These are phyloP conservation scores for Pterothamnion heteromorphum DNA, from an alignment of 31 red algal species.

Conservation along the genomic window DNA sequence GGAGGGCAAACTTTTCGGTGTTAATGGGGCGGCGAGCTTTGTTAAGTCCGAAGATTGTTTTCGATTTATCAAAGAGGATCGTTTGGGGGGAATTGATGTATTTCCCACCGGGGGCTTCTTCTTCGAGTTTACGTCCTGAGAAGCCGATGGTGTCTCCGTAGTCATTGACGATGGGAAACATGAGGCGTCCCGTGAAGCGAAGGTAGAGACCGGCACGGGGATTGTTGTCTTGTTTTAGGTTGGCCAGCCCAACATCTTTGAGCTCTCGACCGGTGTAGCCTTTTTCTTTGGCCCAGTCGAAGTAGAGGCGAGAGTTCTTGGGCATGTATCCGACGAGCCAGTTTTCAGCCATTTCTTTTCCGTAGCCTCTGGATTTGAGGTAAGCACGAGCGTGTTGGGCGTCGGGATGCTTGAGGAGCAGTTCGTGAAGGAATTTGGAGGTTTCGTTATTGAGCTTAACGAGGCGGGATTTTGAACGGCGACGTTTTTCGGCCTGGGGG, in stretches of 20 bases:
- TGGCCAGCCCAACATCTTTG: background rate
- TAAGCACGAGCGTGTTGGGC: background rate
- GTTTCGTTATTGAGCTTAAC: background rate
- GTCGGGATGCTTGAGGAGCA: background rate
- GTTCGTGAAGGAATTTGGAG: background rate
- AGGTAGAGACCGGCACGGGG: background rate
- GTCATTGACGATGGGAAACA: slow-evolving; percentile 12
- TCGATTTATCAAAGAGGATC: background rate
- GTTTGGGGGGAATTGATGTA: slow-evolving; percentile 18
- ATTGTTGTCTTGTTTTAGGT: background rate
- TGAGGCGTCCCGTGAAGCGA: background rate
- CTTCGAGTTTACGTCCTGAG: background rate
- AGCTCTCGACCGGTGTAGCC: background rate
- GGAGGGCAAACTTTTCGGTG: background rate
- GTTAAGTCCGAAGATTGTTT: background rate
- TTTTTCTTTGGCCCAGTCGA: background rate
- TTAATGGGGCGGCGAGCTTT: background rate
- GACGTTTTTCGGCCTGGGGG: background rate
- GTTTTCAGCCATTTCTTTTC: background rate
- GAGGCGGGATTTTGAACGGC: background rate
- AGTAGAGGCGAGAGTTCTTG: background rate
- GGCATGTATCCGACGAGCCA: background rate
- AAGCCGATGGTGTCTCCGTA: background rate
- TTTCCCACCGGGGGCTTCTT: background rate
- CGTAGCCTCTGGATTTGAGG: background rate